Evolutionary conservation across 441 rosid genomes (phyloP).

Genomic region (Gossypium davidsonii): DNA sequence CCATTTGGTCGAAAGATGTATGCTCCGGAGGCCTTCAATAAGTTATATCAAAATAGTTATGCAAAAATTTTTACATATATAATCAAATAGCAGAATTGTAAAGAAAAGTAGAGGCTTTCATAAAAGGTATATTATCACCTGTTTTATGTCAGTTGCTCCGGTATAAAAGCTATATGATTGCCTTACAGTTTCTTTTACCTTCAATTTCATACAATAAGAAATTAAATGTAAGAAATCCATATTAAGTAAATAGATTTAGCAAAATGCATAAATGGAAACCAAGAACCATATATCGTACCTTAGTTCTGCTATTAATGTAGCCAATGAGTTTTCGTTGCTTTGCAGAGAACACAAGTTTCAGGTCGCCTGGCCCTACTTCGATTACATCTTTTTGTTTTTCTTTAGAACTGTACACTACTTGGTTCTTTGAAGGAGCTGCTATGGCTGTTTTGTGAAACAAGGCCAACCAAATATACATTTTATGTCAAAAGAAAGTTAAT

Average conservation of each 20-base stretch:
- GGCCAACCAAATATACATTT: background rate
- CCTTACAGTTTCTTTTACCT: conserved; percentile 29
- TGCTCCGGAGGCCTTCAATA: conserved; percentile 44
- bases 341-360: conserved; percentile 31
- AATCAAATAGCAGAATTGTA: conserved; percentile 10
- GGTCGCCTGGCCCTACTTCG: conserved; percentile 35
- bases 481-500: conserved; percentile 7
- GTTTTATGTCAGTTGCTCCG: conserved; percentile 33
- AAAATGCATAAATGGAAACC: background rate
- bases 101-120: conserved; percentile 5
- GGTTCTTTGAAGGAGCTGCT: conserved; percentile 33
- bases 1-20: conserved; percentile 44
- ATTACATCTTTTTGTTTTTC: conserved; percentile 21
- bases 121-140: conserved; percentile 30
- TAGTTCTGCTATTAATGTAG: conserved; percentile 26
- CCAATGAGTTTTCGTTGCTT: conserved; percentile 31
- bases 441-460: conserved; percentile 8
- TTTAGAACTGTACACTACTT: conserved; percentile 26
- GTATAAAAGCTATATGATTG: conserved; percentile 38
- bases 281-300: conserved; percentile 20
- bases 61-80: background rate
- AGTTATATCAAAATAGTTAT: conserved; percentile 5
- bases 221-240: conserved; percentile 4
- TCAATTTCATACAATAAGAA: conserved; percentile 12
- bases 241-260: background rate